Evolutionary conservation across 2,329 filamentous ascomycete genomes (phyloP).

Genomic region (Xylariaceae sp.): DNA sequence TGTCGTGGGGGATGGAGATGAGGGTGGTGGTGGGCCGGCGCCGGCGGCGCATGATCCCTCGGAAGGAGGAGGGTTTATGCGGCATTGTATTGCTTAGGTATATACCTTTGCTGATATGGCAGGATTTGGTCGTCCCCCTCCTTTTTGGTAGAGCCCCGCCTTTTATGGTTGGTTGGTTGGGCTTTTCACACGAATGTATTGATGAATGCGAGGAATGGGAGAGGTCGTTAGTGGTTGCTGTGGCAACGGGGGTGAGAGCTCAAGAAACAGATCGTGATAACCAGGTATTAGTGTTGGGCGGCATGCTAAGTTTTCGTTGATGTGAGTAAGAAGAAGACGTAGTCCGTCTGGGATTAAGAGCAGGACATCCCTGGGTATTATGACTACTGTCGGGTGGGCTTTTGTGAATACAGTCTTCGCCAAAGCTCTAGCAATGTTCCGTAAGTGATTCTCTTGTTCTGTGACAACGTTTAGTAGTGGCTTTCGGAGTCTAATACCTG

Average conservation of each 20-base stretch:
- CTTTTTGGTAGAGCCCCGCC: not conserved
- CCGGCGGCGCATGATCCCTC: conserved; percentile 8
- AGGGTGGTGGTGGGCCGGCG: conserved; percentile 13
- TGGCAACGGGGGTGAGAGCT: not conserved
- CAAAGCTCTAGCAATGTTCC: not conserved
- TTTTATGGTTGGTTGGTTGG: not conserved
- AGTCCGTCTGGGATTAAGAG: not conserved
- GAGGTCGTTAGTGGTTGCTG: not conserved
- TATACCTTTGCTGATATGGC: not conserved
- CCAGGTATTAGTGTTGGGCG: not conserved
- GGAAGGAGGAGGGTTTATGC: conserved; percentile 5
- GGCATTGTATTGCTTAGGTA: not conserved
- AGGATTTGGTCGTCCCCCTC: not conserved
- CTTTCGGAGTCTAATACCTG: too few relatives aligned
- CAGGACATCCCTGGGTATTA: not conserved
- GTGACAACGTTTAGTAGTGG: too few relatives aligned
- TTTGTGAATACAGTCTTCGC: not conserved
- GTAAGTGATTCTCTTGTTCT: not conserved
- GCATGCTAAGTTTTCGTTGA: not conserved
- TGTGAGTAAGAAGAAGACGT: not conserved
- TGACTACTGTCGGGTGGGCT: not conserved
- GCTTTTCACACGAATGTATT: not conserved
- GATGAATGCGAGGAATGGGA: not conserved
- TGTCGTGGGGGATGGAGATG: conserved; percentile 13
- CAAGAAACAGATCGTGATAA: not conserved